Evolutionary conservation across 2,329 filamentous ascomycete genomes (phyloP).

Genomic region (Botryotinia calthae): DNA sequence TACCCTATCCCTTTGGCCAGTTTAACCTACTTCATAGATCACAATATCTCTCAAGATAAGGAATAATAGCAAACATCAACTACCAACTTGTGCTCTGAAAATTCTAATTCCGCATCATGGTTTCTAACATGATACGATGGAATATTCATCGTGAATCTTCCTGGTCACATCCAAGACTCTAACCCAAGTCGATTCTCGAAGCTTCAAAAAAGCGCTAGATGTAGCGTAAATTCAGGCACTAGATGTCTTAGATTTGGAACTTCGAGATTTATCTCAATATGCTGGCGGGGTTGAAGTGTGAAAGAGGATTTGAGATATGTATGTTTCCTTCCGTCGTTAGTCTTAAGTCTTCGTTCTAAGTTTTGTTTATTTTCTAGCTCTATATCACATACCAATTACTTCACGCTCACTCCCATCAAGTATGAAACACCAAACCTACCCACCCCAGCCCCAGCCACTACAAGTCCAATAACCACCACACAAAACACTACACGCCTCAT

Average conservation of each 20-base stretch:
- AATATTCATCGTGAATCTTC: background rate
- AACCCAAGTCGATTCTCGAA: background rate
- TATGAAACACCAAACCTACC: background rate
- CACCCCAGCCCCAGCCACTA: too few species aligned
- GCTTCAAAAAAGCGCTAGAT: background rate
- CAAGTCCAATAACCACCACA: too few species aligned
- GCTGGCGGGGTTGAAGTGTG: background rate
- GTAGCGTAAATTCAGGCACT: background rate
- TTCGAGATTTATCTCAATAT: background rate
- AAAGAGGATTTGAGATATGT: background rate
- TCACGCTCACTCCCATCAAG: background rate
- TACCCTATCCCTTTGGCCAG: too few species aligned
- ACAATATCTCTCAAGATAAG: background rate
- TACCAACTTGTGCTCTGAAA: background rate
- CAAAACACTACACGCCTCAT: background rate
- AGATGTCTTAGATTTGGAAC: background rate
- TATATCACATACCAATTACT: too few species aligned
- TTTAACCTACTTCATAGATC: background rate
- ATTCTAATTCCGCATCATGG: accelerated
- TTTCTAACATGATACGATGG: background rate
- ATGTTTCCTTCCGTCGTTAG: background rate
- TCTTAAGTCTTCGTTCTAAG: background rate
- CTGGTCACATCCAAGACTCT: background rate
- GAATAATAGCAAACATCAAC: background rate
- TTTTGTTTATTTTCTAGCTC: too few species aligned